Evolutionary conservation across 306 rosid species (phyloP).

Genomic region (Lathyrus oleraceus): DNA sequence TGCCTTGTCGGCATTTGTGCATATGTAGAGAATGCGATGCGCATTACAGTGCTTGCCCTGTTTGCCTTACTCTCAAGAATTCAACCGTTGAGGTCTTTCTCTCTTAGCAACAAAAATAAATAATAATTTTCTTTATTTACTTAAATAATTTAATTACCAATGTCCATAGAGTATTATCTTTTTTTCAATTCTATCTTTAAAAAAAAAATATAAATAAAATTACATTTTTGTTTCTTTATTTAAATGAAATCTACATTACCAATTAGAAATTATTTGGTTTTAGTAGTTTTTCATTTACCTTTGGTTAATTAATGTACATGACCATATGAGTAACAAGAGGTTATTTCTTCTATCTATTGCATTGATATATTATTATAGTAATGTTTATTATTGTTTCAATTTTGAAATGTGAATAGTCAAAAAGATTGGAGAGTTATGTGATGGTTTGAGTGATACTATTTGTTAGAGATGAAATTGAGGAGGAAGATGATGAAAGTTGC

Average conservation of each 20-base stretch:
- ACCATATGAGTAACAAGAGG: slow-evolving; percentile 44
- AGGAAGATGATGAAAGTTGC: background rate
- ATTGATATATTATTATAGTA: slow-evolving; percentile 24
- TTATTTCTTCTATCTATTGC: slow-evolving; percentile 39
- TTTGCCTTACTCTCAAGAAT: slow-evolving; percentile 65
- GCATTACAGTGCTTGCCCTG: slow-evolving; percentile 68
- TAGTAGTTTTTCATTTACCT: slow-evolving; percentile 15
- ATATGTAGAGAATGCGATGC: slow-evolving; percentile 75
- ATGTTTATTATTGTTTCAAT: slow-evolving; percentile 42
- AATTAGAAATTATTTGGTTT: slow-evolving; percentile 10
- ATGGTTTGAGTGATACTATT: slow-evolving; percentile 12
- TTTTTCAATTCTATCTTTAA: background rate
- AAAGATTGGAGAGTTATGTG: background rate
- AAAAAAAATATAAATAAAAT: slow-evolving; percentile 25
- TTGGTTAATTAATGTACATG: slow-evolving; percentile 54
- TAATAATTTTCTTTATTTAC: background rate
- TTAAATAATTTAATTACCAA: slow-evolving; percentile 6
- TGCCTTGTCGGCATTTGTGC: slow-evolving; percentile 93
- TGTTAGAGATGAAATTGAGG: background rate
- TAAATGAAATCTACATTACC: background rate
- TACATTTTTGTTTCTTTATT: slow-evolving; percentile 25
- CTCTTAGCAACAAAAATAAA: slow-evolving; percentile 37
- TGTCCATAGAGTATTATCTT: slow-evolving; percentile 17
- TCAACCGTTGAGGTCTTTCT: slow-evolving; percentile 77
- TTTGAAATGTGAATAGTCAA: slow-evolving; percentile 22